Evolutionary conservation across 176 grass and related monocot genomes (phyloP).

Genomic region (Dendrocalamus sinicus): DNA sequence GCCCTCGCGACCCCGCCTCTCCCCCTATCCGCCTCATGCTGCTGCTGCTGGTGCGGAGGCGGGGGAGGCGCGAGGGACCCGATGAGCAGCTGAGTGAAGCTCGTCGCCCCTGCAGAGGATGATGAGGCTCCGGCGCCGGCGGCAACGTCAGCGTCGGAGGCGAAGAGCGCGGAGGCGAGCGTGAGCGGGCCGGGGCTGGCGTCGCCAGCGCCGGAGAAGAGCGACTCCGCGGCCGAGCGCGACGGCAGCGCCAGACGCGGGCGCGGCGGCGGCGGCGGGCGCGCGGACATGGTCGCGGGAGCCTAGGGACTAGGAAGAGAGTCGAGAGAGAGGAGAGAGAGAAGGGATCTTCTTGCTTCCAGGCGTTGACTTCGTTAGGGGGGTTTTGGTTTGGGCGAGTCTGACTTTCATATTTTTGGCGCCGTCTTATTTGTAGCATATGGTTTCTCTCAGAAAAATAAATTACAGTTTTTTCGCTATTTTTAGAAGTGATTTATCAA

Average conservation of each 20-base stretch:
- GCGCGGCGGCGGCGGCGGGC: conserved; percentile 66
- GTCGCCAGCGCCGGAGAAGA: conserved; percentile 63
- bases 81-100: conserved; percentile 80
- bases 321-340: neutral
- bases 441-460: too few species aligned
- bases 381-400: neutral
- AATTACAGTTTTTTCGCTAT: too few species aligned
- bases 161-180: conserved; percentile 84
- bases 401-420: conserved; percentile 41
- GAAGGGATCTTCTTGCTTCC: conserved; percentile 19
- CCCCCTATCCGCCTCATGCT: conserved; percentile 37
- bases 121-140: conserved; percentile 32
- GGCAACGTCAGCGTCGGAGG: conserved; percentile 48
- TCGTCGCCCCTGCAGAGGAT: conserved; percentile 37
- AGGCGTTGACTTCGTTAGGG: conserved; percentile 46
- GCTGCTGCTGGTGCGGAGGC: conserved; percentile 22
- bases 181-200: conserved; percentile 90
- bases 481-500: too few species aligned
- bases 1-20: conserved; percentile 40
- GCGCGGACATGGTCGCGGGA: conserved; percentile 54
- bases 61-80: conserved; percentile 54
- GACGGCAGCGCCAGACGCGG: conserved; percentile 73
- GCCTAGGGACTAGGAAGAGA: neutral
- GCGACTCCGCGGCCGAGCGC: conserved; percentile 58
- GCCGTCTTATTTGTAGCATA: too few species aligned